Conservation (phyloP, 2,329 filamentous ascomycete genomes). For the Ciborinia camelliae region DNA sequence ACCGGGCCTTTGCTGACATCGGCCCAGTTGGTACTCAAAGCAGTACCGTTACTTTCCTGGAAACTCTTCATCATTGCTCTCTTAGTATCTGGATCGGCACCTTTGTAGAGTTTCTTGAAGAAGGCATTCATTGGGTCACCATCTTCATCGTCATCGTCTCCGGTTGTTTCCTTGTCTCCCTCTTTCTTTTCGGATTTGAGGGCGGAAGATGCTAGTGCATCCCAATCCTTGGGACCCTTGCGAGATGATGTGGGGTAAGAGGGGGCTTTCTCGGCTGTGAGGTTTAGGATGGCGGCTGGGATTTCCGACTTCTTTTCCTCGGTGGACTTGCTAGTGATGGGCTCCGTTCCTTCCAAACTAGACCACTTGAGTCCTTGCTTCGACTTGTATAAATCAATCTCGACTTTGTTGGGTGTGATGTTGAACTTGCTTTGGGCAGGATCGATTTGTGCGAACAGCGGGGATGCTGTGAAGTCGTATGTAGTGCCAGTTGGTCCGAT, state of each 20-base stretch:
- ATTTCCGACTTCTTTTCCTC: slow-evolving; percentile 13
- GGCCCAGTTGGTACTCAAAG: slow-evolving; percentile 86
- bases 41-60: slow-evolving; percentile 87
- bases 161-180: slow-evolving; percentile 30
- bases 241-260: slow-evolving; percentile 85
- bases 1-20: slow-evolving; percentile 73
- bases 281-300: slow-evolving; percentile 24
- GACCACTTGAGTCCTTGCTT: slow-evolving; percentile 46
- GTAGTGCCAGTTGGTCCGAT: slow-evolving; percentile 46
- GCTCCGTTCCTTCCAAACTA: slow-evolving; percentile 31
- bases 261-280: slow-evolving; percentile 44
- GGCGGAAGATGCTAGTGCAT: slow-evolving; percentile 56
- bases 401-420: slow-evolving; percentile 75
- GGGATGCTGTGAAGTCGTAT: slow-evolving; percentile 61
- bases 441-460: slow-evolving; percentile 66
- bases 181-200: slow-evolving; percentile 23
- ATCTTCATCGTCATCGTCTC: slow-evolving; percentile 51
- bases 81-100: slow-evolving; percentile 72
- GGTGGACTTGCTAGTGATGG: slow-evolving; percentile 16
- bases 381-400: slow-evolving; percentile 69
- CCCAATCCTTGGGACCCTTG: slow-evolving; percentile 86
- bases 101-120: slow-evolving; percentile 86
- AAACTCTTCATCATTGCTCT: slow-evolving; percentile 99
- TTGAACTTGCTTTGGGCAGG: slow-evolving; percentile 56
- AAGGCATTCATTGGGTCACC: slow-evolving; percentile 71